These are phyloP conservation scores for Tetrapisispora phaffii DNA, from an alignment of 805 yeast genomes.

Conservation along the genomic window DNA sequence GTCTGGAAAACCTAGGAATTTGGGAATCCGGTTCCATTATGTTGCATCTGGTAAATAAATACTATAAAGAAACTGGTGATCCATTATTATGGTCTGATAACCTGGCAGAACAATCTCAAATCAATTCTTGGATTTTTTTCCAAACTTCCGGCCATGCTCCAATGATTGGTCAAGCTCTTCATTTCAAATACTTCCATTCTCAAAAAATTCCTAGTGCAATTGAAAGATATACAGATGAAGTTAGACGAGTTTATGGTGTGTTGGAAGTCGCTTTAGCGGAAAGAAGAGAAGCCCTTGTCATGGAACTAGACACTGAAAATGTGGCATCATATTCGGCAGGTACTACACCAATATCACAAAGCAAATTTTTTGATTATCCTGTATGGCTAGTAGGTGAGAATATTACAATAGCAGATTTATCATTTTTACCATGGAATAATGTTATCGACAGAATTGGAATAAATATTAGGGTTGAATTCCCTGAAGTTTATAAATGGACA, in stretches of 20 bases:
- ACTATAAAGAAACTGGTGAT: slow-evolving; percentile 52
- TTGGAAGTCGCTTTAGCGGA: slow-evolving; percentile 93
- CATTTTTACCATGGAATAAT: slow-evolving; percentile 95
- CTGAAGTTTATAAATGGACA: slow-evolving; percentile 95
- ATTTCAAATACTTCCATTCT: slow-evolving; percentile 84
- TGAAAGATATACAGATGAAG: slow-evolving; percentile 85
- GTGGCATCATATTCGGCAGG: slow-evolving; percentile 84
- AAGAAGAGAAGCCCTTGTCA: slow-evolving; percentile 76
- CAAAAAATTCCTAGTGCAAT: slow-evolving; percentile 80
- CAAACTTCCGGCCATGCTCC: slow-evolving; percentile 97
- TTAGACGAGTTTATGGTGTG: slow-evolving; percentile 85
- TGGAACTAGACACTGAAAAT: slow-evolving; percentile 81
- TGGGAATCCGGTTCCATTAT: slow-evolving; percentile 97
- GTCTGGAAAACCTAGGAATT: slow-evolving; percentile 63
- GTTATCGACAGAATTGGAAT: slow-evolving; percentile 90
- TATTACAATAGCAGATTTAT: slow-evolving; percentile 77
- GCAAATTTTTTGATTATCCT: slow-evolving; percentile 82
- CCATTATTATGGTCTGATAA: slow-evolving; percentile 68
- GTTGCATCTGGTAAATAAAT: slow-evolving; percentile 66
- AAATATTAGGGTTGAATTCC: slow-evolving; percentile 76
- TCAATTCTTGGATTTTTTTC: slow-evolving; percentile 82
- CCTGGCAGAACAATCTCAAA: slow-evolving; percentile 70
- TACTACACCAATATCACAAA: slow-evolving; percentile 74
- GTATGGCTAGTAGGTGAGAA: slow-evolving; percentile 90
- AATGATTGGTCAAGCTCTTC: slow-evolving; percentile 96